These are phyloP conservation scores for Diaporthe nobilis DNA, from an alignment of 2,329 filamentous ascomycete genomes.

Conservation along the genomic window DNA sequence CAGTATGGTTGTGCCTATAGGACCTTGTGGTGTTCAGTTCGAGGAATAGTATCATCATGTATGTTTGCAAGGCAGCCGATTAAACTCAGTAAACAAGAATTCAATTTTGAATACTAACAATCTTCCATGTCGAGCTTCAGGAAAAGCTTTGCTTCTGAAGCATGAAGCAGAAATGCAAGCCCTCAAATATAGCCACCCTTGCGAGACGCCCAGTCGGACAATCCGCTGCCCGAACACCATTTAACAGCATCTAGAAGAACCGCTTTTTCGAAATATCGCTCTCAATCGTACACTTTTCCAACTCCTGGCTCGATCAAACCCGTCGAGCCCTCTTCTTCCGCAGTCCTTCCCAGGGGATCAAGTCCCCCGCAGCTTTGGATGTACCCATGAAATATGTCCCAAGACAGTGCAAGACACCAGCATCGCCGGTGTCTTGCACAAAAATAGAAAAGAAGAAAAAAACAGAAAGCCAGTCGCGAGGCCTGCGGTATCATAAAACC, in stretches of 20 bases:
- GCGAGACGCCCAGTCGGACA: not conserved
- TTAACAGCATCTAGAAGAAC: not conserved
- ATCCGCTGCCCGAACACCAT: not conserved
- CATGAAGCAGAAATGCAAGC: not conserved
- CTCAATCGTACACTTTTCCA: not conserved
- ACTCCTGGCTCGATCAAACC: not conserved
- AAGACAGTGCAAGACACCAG: not conserved
- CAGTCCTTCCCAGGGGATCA: not conserved
- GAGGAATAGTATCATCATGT: not conserved
- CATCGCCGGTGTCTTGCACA: not conserved
- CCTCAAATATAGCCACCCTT: not conserved
- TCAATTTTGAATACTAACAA: not conserved
- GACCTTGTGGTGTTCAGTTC: not conserved
- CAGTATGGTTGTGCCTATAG: not conserved
- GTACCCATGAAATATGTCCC: not conserved
- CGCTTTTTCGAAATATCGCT: not conserved
- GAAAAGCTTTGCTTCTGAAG: not conserved
- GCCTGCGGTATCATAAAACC: constrained; percentile 10
- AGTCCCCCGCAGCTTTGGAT: not conserved
- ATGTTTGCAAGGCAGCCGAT: not conserved
- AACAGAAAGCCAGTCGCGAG: not conserved
- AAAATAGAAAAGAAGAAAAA: not conserved
- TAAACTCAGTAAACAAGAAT: not conserved
- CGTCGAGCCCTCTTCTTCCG: no score
- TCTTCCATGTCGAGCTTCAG: not conserved